Conservation (phyloP, 1,284 basidiomycete species). For the Ceratorhiza oryzae-sativae region DNA sequence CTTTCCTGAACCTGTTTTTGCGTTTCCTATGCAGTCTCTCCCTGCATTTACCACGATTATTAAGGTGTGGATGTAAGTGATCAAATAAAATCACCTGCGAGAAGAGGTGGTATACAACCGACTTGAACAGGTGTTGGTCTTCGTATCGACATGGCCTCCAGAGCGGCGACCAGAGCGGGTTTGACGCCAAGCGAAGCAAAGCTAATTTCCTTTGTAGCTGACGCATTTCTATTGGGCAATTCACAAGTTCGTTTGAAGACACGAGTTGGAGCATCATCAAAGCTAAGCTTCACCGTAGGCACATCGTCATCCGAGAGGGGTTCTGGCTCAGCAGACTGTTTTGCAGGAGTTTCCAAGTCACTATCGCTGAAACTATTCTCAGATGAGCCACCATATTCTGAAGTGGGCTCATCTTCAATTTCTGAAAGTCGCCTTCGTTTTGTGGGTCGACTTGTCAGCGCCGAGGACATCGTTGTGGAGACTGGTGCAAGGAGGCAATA, state of each 20-base stretch:
- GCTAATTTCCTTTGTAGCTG: neutral
- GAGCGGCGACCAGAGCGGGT: conserved; percentile 68
- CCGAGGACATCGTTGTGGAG: conserved; percentile 7
- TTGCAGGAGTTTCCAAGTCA: neutral
- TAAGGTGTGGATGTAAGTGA: neutral
- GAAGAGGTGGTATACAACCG: conserved; percentile 87
- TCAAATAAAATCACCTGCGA: conserved; percentile 70
- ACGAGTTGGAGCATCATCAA: conserved; percentile 10
- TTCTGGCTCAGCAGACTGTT: neutral
- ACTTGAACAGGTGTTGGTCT: conserved; percentile 89
- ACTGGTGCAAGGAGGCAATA: too few species aligned
- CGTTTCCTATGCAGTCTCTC: conserved; percentile 94
- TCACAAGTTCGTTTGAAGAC: neutral
- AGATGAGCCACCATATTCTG: neutral
- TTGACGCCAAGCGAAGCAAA: conserved; percentile 82
- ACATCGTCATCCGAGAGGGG: neutral
- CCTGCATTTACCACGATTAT: conserved; percentile 58
- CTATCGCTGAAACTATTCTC: neutral
- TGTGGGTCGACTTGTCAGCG: neutral
- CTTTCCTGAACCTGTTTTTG: conserved; percentile 98
- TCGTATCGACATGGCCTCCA: conserved; percentile 85
- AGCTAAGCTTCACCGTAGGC: conserved; percentile 2
- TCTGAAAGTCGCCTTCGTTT: conserved; percentile 31
- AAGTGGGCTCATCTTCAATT: neutral
- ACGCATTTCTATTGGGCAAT: neutral